phyloP scores from a whole-genome alignment of 2,329 filamentous ascomycete species.

The Trichoderma gracile region DNA sequence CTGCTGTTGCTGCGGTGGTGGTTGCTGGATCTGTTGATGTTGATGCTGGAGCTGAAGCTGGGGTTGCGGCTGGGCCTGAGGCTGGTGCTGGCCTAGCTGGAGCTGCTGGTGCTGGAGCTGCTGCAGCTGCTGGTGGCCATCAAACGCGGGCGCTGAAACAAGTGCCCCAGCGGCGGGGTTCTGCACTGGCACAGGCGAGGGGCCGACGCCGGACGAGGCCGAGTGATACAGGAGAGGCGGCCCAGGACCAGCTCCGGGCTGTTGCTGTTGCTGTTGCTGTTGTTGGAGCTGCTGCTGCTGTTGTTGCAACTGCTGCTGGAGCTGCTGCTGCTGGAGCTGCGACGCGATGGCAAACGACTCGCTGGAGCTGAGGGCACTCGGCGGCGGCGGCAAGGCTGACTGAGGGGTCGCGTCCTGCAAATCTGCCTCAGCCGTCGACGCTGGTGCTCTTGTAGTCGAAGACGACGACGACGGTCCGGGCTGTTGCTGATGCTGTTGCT shows the following conservation, averaged over 20 bases:
- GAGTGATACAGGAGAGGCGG: slow-evolving; percentile 25
- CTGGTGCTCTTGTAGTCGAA: slow-evolving; percentile 26
- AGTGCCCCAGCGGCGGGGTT: slow-evolving; percentile 34
- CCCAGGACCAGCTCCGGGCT: slow-evolving; percentile 45
- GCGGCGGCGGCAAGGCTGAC: slow-evolving; percentile 52
- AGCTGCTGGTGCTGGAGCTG: slow-evolving; percentile 34
- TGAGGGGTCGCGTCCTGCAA: slow-evolving; percentile 41
- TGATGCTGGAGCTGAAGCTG: slow-evolving; percentile 30
- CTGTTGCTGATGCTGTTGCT: slow-evolving; percentile 35
- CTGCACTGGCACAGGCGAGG: slow-evolving; percentile 16
- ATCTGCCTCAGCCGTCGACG: slow-evolving; percentile 32
- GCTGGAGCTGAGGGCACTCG: slow-evolving; percentile 40
- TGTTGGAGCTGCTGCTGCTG: slow-evolving; percentile 33
- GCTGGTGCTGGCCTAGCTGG: slow-evolving; percentile 28
- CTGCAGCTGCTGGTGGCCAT: slow-evolving; percentile 20
- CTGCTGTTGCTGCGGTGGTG: slow-evolving; percentile 31
- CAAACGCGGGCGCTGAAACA: slow-evolving; percentile 32
- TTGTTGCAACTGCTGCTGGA: slow-evolving; percentile 36
- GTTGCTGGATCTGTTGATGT: neutral
- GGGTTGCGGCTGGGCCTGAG: neutral
- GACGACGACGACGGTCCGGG: neutral
- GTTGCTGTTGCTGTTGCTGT: slow-evolving; percentile 38
- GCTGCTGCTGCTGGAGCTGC: slow-evolving; percentile 36
- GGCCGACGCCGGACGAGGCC: slow-evolving; percentile 15
- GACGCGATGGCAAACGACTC: slow-evolving; percentile 22